phyloP scores from a whole-genome alignment of 1,284 basidiomycete species.

The Blastosporella zonata region DNA sequence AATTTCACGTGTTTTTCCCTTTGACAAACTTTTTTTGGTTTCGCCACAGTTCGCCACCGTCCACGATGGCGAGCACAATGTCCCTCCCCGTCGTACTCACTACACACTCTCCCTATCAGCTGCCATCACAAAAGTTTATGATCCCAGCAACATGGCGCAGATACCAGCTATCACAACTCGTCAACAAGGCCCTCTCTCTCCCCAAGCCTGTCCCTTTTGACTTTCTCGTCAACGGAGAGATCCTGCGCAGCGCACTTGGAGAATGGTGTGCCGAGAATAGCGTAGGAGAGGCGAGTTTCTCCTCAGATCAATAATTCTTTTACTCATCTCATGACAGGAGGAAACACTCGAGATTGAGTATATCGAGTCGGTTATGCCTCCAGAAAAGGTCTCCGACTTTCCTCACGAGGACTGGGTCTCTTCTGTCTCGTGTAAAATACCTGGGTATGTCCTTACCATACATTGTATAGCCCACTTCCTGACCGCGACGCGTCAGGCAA shows the following conservation, averaged over 20 bases:
- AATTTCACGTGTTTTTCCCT: not conserved
- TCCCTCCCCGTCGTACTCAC: slow-evolving; percentile 69
- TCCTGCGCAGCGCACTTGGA: slow-evolving; percentile 72
- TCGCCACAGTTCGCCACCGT: not conserved
- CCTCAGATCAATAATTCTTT: slow-evolving; percentile 15
- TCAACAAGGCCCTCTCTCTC: slow-evolving; percentile 90
- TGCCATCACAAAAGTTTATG: slow-evolving; percentile 92
- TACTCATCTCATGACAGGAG: slow-evolving; percentile 48
- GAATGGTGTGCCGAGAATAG: slow-evolving; percentile 78
- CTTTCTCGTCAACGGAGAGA: slow-evolving; percentile 83
- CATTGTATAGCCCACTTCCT: not conserved
- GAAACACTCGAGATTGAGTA: slow-evolving; percentile 94
- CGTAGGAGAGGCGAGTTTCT: slow-evolving; percentile 55
- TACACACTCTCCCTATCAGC: slow-evolving; percentile 76
- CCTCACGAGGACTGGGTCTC: slow-evolving; percentile 96
- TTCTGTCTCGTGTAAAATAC: slow-evolving; percentile 66
- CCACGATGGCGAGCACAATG: slow-evolving; percentile 14
- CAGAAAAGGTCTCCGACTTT: slow-evolving; percentile 76
- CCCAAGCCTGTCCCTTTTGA: slow-evolving; percentile 86
- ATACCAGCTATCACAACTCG: slow-evolving; percentile 95
- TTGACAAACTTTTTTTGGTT: slow-evolving; percentile 2
- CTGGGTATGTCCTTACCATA: slow-evolving; percentile 46
- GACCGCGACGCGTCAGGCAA: slow-evolving; percentile 35
- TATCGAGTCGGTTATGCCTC: slow-evolving; percentile 89
- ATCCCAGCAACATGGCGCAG: slow-evolving; percentile 89